Base-by-base conservation (phyloP, 2,329 filamentous ascomycete genomes). In the Emergomyces pasteurianus region DNA sequence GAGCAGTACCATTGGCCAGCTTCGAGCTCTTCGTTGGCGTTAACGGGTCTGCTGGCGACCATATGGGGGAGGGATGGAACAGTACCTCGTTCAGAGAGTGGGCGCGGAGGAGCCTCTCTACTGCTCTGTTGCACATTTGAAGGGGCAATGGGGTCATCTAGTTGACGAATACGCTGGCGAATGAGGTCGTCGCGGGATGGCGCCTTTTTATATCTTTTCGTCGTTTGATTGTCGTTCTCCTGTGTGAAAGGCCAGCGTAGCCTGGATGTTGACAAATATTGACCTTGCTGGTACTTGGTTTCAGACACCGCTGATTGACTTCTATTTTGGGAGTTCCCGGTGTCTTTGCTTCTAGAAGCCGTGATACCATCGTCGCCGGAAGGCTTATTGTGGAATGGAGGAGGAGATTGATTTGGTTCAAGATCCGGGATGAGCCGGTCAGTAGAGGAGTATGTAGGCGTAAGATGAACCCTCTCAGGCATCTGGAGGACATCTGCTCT, bases 11-110 rank as follows among this genome's bases (percentile, higher is more conserved):
- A 59, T 23, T 63, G 57, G 18, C 28, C 43, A 31, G 36, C 28
- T 10, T 40, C 53, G 21, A 47, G 9, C 36, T 64, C 63, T 54
- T 63, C 63, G 38, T 62, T 61, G 54, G 59, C 43, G 16, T 43
- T 53, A 21, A 40, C 23, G 0, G 18, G 34, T 31, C 38, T n/a
- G 3, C 21, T 46, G 16, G 55, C 26, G 10, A 43, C 26, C 16
- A 10, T 46, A 46, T 21, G 18, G 12, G 55, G 26, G n/a, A 40
- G 40, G 16, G 26, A 40, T 10, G 55, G 55, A 9, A 43, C 46
- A 31, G 28, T 16, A 8, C 47, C 28, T 23, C 42, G 21, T 16
- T 40, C 42, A 18, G 56, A 28, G 40, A 58, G 26, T 34, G n/a
- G 26, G 7, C 26, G 55, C 10, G 40, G 47, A 12, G 23, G 47